Percentiles rank a stretch among this genome's conserved stretches.
These are phyloP conservation scores for Komagataella pseudopastoris DNA, from an alignment of 805 yeast species.

Conservation along the genomic window DNA sequence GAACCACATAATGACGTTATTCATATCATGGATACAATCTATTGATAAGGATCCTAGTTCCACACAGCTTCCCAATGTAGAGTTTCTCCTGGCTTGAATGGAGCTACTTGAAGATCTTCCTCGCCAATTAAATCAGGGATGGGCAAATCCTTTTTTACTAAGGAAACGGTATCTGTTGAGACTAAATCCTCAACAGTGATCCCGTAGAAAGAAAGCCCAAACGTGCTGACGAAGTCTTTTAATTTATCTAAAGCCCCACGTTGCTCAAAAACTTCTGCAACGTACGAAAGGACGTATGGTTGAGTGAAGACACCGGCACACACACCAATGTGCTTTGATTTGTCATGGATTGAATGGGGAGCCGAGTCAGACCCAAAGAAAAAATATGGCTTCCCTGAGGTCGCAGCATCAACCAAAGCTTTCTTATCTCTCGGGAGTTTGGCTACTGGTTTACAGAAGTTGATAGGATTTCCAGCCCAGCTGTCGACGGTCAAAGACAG, in stretches of 20 bases:
- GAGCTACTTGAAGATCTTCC: conserved; percentile 48
- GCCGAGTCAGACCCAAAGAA: conserved; percentile 98
- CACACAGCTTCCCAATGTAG: conserved; percentile 68
- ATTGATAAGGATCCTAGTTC: conserved; percentile 20
- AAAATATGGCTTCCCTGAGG: conserved; percentile 82
- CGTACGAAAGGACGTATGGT: conserved; percentile 62
- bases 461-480: conserved; percentile 95
- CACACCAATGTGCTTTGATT: conserved; percentile 67
- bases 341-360: conserved; percentile 80
- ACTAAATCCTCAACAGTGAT: conserved; percentile 31
- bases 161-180: conserved; percentile 31
- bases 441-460: conserved; percentile 97
- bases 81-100: conserved; percentile 73
- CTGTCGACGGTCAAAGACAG: conserved; percentile 76
- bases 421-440: conserved; percentile 76
- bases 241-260: conserved; percentile 51
- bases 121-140: conserved; percentile 49
- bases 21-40: not conserved
- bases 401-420: conserved; percentile 78
- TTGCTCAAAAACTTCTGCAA: conserved; percentile 76
- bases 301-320: conserved; percentile 99
- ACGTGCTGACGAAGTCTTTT: conserved; percentile 60
- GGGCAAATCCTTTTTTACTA: conserved; percentile 36
- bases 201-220: conserved; percentile 61
- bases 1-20: not conserved